Evolutionary conservation across 768 basidiomycete genomes (phyloP).

Genomic region (Saitozyma podzolica): DNA sequence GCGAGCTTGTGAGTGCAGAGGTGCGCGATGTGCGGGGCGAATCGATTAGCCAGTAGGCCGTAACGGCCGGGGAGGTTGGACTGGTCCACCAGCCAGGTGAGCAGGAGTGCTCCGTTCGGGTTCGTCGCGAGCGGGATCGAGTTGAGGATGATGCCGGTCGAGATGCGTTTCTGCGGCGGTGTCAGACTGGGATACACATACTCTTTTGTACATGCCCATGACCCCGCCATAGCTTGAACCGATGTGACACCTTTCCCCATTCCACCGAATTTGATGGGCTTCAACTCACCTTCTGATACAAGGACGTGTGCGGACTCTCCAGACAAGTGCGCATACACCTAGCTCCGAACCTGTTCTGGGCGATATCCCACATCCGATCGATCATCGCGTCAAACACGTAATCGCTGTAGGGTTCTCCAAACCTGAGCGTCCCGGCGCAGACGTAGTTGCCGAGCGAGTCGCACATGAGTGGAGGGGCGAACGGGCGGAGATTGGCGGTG

Average conservation of each 20-base stretch:
- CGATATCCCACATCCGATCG: constrained; percentile 95
- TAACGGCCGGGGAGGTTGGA: constrained; percentile 95
- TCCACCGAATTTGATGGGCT: background rate
- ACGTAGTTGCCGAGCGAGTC: constrained; percentile 63
- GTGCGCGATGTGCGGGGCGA: constrained; percentile 93
- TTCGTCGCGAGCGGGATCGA: constrained; percentile 97
- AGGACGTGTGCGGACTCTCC: constrained; percentile 80
- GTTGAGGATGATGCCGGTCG: constrained; percentile 90
- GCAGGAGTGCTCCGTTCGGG: constrained; percentile 89
- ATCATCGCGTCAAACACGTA: constrained; percentile 98
- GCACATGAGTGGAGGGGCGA: constrained; percentile 86
- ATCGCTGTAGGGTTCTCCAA: constrained; percentile 83
- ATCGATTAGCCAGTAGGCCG: constrained; percentile 87
- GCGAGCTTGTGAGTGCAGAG: constrained; percentile 97
- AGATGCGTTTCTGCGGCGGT: constrained; percentile 70
- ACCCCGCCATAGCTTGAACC: too few species aligned
- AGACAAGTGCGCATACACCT: constrained; percentile 96
- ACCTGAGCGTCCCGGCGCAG: constrained; percentile 68
- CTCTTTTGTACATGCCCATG: too few species aligned
- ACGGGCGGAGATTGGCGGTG: constrained; percentile 81
- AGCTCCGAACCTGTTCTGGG: constrained; percentile 95
- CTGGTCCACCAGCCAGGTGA: constrained; percentile 96
- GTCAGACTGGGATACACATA: background rate
- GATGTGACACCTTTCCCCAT: background rate
- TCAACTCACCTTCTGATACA: constrained; percentile 70